Conservation (phyloP, 2,329 filamentous ascomycete species). For the Zopfia rhizophila region DNA sequence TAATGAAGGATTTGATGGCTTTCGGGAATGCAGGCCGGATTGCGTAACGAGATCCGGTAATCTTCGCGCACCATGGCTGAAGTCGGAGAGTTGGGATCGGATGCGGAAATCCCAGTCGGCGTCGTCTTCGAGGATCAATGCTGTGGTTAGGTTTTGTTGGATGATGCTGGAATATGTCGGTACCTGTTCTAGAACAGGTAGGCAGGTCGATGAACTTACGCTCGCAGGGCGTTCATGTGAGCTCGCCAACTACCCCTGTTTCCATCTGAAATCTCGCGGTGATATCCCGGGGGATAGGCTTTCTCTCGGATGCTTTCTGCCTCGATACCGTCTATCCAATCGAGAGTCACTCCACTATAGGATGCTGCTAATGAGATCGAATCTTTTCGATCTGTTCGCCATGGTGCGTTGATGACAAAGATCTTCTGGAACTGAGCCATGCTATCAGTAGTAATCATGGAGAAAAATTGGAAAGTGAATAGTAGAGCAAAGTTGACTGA, state of each 20-base stretch:
- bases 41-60: slow-evolving; percentile 21
- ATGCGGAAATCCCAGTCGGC: slow-evolving; percentile 39
- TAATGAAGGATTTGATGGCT: slow-evolving; percentile 6
- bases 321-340: slow-evolving; percentile 60
- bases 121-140: slow-evolving; percentile 39
- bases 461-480: neutral
- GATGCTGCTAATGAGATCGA: slow-evolving; percentile 60
- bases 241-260: slow-evolving; percentile 38
- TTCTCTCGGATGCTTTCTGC: slow-evolving; percentile 46
- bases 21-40: slow-evolving; percentile 3
- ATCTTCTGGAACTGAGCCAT: slow-evolving; percentile 61
- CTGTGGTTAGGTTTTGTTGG: slow-evolving; percentile 31
- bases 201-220: slow-evolving; percentile 18
- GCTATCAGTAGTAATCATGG: neutral
- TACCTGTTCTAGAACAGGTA: no score
- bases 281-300: slow-evolving; percentile 46
- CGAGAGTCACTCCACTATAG: slow-evolving; percentile 57
- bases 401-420: slow-evolving; percentile 63
- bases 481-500: neutral
- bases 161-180: slow-evolving; percentile 28
- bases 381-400: slow-evolving; percentile 63
- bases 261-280: slow-evolving; percentile 34
- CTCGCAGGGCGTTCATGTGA: slow-evolving; percentile 37
- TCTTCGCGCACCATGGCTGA: slow-evolving; percentile 21
- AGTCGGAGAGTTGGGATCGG: slow-evolving; percentile 25